phyloP scores from a whole-genome alignment of 306 rosid species.

The Castanospermum australe region DNA sequence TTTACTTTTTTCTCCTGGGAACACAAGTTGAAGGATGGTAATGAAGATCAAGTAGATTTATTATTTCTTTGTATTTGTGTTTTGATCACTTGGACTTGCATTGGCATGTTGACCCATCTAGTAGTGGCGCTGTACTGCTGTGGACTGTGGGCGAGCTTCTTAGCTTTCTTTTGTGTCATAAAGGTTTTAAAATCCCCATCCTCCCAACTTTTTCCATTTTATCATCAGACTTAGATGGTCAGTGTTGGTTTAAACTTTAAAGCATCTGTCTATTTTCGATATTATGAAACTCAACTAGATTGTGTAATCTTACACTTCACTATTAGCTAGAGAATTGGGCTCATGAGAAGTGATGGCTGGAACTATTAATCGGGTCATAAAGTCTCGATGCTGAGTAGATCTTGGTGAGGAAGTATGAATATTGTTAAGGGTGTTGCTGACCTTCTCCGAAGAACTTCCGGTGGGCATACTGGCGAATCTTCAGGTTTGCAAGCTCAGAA shows the following conservation, averaged over 20 bases:
- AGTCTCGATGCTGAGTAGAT: constrained; percentile 37
- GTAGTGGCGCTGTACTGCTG: not conserved
- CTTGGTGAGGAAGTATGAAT: constrained; percentile 69
- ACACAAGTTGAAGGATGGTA: not conserved
- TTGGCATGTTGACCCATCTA: not conserved
- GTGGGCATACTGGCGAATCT: constrained; percentile 62
- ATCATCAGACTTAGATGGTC: not conserved
- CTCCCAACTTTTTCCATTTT: not conserved
- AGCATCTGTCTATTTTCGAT: not conserved
- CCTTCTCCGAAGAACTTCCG: constrained; percentile 90
- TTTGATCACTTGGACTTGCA: not conserved
- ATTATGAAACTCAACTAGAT: constrained; percentile 10
- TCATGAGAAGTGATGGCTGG: constrained; percentile 44
- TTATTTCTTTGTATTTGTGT: not conserved
- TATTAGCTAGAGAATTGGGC: constrained; percentile 24
- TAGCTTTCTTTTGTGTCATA: not conserved
- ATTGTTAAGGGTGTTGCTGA: constrained; percentile 97
- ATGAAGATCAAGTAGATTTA: not conserved
- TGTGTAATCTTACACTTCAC: constrained; percentile 16
- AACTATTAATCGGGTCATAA: constrained; percentile 29
- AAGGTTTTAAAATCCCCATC: not conserved
- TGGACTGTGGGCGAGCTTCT: not conserved
- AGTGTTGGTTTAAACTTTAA: not conserved
- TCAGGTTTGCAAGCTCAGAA: constrained; percentile 63
- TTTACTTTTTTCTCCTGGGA: not conserved